Conservation (phyloP, 345 rosid genomes). For the Brassica incana region DNA sequence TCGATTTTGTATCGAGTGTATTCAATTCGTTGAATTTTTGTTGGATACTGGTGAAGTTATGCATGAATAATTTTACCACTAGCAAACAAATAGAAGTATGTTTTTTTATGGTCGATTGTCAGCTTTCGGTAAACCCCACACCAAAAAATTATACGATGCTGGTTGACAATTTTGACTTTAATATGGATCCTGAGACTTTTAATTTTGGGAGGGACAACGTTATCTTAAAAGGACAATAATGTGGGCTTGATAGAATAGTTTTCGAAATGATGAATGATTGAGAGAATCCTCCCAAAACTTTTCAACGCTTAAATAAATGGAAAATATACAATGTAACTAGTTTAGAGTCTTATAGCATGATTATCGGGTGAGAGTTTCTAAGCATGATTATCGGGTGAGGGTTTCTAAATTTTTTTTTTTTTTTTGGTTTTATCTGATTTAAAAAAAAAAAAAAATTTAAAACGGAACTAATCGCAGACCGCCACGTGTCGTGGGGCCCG, state of each 20-base stretch:
- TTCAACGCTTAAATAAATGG: not conserved
- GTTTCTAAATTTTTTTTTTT: no score
- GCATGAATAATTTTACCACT: not conserved
- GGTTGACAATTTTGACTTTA: not conserved
- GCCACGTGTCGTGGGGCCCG: no score
- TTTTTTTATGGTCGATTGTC: not conserved
- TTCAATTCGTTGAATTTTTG: not conserved
- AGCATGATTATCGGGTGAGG: no score
- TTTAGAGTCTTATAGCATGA: no score
- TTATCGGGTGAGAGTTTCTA: no score
- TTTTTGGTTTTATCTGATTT: no score
- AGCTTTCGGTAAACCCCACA: not conserved
- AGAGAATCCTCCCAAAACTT: not conserved
- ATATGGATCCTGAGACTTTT: not conserved
- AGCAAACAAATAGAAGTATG: not conserved
- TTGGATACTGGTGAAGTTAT: not conserved
- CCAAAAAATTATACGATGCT: not conserved
- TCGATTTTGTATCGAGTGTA: not conserved
- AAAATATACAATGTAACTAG: not conserved
- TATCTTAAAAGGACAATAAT: not conserved
- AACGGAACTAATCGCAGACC: no score
- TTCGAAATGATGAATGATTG: not conserved
- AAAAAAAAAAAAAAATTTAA: no score
- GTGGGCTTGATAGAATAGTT: not conserved
- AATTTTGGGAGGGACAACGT: not conserved